Base-by-base conservation (phyloP, 768 basidiomycete species). In the Podaxis sp. region DNA sequence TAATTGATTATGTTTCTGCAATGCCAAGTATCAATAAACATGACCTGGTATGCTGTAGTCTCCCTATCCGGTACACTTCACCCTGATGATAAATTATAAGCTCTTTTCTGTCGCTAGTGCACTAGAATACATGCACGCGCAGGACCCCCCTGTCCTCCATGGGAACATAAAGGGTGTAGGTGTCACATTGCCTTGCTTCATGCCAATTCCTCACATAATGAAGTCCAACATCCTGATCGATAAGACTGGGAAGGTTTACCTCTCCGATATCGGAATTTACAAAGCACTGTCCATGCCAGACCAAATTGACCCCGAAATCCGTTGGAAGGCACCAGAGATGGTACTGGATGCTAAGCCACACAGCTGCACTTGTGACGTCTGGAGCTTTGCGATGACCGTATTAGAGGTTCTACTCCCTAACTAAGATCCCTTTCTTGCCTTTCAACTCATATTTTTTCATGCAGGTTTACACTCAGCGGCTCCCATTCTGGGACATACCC, bases 371-470 rank as follows among this genome's bases (percentile, higher is more conserved):
- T 58, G 48, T 15, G 58, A 58, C 17, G 10, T 36, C 36, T 58
- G 58, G 58, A 58, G 58, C 22, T 49, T 58, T 10, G 58, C n/a
- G 10, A 58, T 58, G 58, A 36, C 46, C 3, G 22, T 51, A 20
- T 38, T 49, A 12, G 46, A 58, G 58, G 58, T 58, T n/a, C 17
- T 13, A 7, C 3, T 4, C n/a, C 20, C 15, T 48, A 13, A 22
- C 22, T 17, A 3, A 10, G n/a, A 2, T 13, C 17, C 4, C 10
- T n/a, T n/a, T n/a, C n/a, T n/a, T 2, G 3, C 46, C n/a, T 10
- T 13, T 17, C 20, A 3, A 22, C n/a, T 48, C 22, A 22, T 11
- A 4, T 10, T 5, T n/a, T 7, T n/a, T n/a, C 22, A 11, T 46
- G 44, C 20, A 48, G 46, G 22, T 48, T n/a, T 48, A 17, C 15